Conservation (phyloP, 495 filamentous ascomycete genomes). For the Podospora sp. region DNA sequence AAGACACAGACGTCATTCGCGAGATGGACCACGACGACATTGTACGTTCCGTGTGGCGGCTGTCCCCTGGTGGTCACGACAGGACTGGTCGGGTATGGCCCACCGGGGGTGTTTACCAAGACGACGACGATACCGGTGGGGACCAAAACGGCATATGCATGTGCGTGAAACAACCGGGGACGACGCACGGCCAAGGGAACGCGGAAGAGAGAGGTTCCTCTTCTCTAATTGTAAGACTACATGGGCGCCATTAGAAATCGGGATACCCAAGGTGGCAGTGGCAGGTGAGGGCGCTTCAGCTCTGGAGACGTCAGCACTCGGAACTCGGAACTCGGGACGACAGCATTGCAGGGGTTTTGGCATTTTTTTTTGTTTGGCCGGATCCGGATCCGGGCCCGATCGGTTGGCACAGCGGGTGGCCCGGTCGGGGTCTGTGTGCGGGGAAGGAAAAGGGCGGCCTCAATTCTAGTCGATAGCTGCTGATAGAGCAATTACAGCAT, state of each 20-base stretch:
- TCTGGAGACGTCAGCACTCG: background rate
- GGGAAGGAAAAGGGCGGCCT: too few relatives aligned
- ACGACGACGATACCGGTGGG: conserved; percentile 35
- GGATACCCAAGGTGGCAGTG: background rate
- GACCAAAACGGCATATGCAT: conserved; percentile 33
- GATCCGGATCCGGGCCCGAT: background rate
- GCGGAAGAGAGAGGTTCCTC: background rate
- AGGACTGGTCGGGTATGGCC: conserved; percentile 32
- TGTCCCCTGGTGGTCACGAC: conserved; percentile 31
- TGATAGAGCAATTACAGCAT: too few relatives aligned
- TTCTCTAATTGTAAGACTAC: conserved; percentile 1
- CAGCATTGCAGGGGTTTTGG: background rate
- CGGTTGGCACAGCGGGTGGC: too few relatives aligned
- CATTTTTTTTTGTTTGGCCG: background rate
- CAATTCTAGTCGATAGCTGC: too few relatives aligned
- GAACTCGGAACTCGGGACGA: background rate
- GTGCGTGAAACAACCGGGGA: conserved; percentile 6
- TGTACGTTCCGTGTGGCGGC: conserved; percentile 29
- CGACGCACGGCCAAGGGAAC: background rate
- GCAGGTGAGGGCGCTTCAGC: background rate
- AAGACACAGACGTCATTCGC: conserved; percentile 32
- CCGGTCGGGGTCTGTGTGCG: too few relatives aligned
- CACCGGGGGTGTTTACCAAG: conserved; percentile 28
- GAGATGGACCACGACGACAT: conserved; percentile 30
- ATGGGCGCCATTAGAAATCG: background rate